Conservation (phyloP, 2,329 filamentous ascomycete species). For the Taxawa tesnikishii region DNA sequence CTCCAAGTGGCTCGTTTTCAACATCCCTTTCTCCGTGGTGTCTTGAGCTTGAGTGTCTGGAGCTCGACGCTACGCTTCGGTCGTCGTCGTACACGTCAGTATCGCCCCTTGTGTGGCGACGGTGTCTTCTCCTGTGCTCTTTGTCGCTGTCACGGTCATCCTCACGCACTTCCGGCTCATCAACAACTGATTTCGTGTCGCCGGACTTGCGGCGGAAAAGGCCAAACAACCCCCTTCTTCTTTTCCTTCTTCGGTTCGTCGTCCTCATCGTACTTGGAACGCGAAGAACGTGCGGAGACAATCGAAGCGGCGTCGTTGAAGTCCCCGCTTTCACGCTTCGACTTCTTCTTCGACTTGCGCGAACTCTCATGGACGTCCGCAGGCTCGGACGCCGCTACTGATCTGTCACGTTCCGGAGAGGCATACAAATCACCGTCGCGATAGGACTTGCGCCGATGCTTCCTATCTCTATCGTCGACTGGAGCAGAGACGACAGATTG, state of each 20-base stretch:
- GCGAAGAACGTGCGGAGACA: conserved; percentile 23
- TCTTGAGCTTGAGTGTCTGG: conserved; percentile 9
- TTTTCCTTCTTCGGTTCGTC: conserved; percentile 28
- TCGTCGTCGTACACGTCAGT: conserved; percentile 10
- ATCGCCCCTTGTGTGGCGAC: conserved; percentile 21
- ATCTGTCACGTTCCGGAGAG: conserved; percentile 21
- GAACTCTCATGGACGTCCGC: conserved; percentile 24
- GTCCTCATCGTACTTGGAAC: conserved; percentile 20
- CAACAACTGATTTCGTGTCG: conserved; percentile 23
- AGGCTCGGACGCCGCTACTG: conserved; percentile 28
- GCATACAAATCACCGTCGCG: conserved; percentile 15
- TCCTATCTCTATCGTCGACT: conserved; percentile 18
- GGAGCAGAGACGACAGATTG: conserved; percentile 16
- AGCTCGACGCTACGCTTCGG: conserved; percentile 10
- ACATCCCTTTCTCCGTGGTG: conserved; percentile 13
- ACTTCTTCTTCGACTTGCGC: conserved; percentile 16
- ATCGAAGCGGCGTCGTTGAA: conserved; percentile 29
- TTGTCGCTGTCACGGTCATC: conserved; percentile 28
- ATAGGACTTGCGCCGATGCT: conserved; percentile 18
- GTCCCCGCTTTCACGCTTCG: conserved; percentile 25
- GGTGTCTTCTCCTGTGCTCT: conserved; percentile 30
- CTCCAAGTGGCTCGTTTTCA: no score
- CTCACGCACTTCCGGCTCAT: conserved; percentile 14
- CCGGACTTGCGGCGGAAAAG: conserved; percentile 33
- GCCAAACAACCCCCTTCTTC: conserved; percentile 30